phyloP scores from a whole-genome alignment of 208 protist species.

The Endotrypanum monterogeii region DNA sequence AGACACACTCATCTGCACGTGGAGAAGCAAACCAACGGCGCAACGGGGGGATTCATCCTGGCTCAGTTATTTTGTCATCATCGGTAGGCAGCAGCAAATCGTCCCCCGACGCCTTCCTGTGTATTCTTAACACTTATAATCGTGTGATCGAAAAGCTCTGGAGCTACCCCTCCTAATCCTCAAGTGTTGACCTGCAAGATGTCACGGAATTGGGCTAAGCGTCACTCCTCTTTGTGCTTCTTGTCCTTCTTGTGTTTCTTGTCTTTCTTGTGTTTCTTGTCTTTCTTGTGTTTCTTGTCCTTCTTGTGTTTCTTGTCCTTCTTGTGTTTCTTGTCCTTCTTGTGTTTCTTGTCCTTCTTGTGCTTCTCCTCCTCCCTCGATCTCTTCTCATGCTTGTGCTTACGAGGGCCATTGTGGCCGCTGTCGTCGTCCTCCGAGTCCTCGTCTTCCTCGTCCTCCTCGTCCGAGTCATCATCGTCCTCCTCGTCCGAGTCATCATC shows the following conservation, averaged over 20 bases:
- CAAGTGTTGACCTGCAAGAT: background rate
- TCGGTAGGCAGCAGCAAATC: background rate
- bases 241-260: background rate
- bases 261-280: slow-evolving; percentile 10
- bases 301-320: slow-evolving; percentile 40
- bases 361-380: slow-evolving; percentile 42
- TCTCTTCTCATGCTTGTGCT: slow-evolving; percentile 42
- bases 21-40: background rate
- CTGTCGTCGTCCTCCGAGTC: slow-evolving; percentile 36
- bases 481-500: slow-evolving; percentile 46
- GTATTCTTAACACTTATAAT: background rate
- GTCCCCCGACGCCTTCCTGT: background rate
- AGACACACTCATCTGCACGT: background rate
- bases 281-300: slow-evolving; percentile 37
- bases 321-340: slow-evolving; percentile 34
- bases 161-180: background rate
- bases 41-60: background rate
- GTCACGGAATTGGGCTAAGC: background rate
- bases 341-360: slow-evolving; percentile 41
- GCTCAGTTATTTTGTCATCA: background rate
- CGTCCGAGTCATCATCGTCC: slow-evolving; percentile 51
- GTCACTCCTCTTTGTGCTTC: background rate
- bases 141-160: background rate
- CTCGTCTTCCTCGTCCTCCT: slow-evolving; percentile 35
- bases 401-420: slow-evolving; percentile 29